These are phyloP conservation scores for Ailanthus altissimus DNA, from an alignment of 345 rosid species.

Conservation along the genomic window DNA sequence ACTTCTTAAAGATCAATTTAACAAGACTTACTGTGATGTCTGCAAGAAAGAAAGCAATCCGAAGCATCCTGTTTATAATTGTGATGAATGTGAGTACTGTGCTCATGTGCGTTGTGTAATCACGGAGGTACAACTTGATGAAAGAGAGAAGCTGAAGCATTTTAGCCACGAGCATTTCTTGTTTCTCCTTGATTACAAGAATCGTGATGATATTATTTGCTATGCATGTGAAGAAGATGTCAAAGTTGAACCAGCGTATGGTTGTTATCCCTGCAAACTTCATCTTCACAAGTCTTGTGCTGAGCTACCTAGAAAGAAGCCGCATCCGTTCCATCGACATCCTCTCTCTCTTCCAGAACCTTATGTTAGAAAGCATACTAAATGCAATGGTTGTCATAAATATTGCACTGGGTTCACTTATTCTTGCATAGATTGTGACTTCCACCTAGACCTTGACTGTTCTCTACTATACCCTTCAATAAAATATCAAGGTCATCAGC, in stretches of 20 bases:
- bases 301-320: no score
- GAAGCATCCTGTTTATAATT: neutral
- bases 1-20: neutral
- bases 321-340: neutral
- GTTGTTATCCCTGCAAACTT: no score
- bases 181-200: neutral
- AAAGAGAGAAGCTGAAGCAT: neutral
- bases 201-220: neutral
- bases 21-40: neutral
- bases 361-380: no score
- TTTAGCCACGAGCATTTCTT: neutral
- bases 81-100: neutral
- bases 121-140: neutral
- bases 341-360: neutral
- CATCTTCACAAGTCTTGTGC: no score
- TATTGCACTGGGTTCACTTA: neutral
- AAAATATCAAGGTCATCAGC: neutral
- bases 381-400: neutral
- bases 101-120: neutral
- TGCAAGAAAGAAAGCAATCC: neutral
- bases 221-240: neutral
- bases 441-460: neutral
- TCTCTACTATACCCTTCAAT: neutral
- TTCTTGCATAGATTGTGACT: neutral
- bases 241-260: neutral